Conservation (phyloP, 2,329 filamentous ascomycete species). For the Trichoderma lentiforme region DNA sequence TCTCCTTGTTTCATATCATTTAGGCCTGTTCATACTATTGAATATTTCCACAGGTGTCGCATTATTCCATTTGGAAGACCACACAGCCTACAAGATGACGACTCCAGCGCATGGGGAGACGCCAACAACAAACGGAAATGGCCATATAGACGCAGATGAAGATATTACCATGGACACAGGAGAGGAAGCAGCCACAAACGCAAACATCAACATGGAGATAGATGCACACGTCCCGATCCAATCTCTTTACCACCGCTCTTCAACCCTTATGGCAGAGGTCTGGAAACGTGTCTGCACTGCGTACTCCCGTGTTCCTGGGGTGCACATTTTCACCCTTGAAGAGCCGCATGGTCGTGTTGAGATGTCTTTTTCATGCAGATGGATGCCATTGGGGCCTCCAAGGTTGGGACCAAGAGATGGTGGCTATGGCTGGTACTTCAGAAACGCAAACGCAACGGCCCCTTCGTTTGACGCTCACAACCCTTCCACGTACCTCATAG, state of each 20-base stretch:
- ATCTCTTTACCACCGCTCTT: neutral
- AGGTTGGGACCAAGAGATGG: neutral
- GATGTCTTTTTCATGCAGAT: neutral
- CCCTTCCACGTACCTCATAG: neutral
- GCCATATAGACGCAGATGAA: neutral
- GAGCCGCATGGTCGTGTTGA: neutral
- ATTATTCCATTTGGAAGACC: neutral
- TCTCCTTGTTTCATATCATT: neutral
- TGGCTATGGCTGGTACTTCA: neutral
- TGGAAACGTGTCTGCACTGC: neutral
- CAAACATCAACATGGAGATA: neutral
- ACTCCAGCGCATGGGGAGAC: neutral
- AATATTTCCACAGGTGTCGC: neutral
- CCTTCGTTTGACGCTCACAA: neutral
- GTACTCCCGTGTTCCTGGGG: neutral
- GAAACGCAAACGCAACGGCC: neutral
- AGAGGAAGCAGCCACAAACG: neutral
- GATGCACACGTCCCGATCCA: neutral
- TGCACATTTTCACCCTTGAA: neutral
- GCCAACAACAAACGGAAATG: neutral
- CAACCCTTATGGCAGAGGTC: neutral
- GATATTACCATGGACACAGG: neutral
- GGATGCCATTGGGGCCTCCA: neutral
- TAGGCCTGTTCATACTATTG: neutral
- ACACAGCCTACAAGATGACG: neutral